Base-by-base conservation (phyloP, 768 basidiomycete genomes). In the Daedalea quercina region DNA sequence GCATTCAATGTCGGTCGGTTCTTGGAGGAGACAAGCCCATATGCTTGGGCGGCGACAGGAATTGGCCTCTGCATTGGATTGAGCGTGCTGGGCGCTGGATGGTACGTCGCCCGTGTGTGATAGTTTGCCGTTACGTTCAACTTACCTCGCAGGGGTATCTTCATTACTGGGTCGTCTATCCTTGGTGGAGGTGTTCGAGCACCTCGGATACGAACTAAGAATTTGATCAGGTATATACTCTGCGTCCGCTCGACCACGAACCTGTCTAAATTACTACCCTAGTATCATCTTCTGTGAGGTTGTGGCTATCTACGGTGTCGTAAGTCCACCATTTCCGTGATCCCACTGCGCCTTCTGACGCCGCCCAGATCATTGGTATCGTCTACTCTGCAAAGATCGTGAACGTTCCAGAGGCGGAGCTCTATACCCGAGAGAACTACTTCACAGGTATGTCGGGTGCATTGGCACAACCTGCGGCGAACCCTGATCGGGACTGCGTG, bases 211-310 rank as follows among this genome's bases (percentile, higher is more conserved):
- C 80, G 86, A 46, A 98, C 95, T 19, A 98, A 99, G 80, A 99
- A 99, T 68, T 69, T 98, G 68, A 96, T 99, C 62, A 94, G 91
- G 94, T 92, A 47, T 49, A 78, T 50, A 9, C 4, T 31, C 23
- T 11, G 28, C n/a, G 8, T 31, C 1, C 42, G 12, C 0, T 4
- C 22, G 9, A 35, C 4, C 20, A n/a, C 13, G 19, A 3, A 40
- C 6, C 20, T 9, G n/a, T 25, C 40, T 8, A 15, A n/a, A 55
- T 57, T n/a, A 53, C 35, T 31, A 1, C 9, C 22, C 0, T 63
- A 97, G 95, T 60, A 93, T 98, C 74, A 97, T 99, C 64, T 97
- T 98, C 77, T 97, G 95, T 69, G 95, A 98, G 74, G 96, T 97
- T 64, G 94, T 99, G 25, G 96, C 95, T 54, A 98, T 99, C 65